Evolutionary conservation across 441 rosid species (phyloP), one percentile per base, ranked within the genome.

Genomic region (Erysimum pusillum): DNA sequence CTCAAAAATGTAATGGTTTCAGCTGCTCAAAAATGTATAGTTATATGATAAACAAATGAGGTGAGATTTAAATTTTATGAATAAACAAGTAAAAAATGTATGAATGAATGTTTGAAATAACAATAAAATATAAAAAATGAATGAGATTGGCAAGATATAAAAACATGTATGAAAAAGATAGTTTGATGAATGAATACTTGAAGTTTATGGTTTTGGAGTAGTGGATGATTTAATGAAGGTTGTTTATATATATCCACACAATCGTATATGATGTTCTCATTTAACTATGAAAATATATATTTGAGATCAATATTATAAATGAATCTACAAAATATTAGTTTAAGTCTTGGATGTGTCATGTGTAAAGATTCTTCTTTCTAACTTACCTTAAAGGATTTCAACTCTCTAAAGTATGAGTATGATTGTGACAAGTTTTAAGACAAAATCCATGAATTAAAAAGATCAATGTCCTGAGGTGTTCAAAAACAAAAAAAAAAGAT

Each of bases 161-260:
- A n/a, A 15, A 46, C 20, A 46, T 7, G 10, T 15, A 46, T n/a
- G 3, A 4, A 8, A 20, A 9, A 51, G 5, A 38, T 18, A 18
- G 11, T 31, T 25, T 57, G n/a, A 14, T 32, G 14, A 58, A 70
- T 5, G 2, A 17, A 13, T 58, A 58, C 64, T 57, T 70, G 64
- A 13, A 48, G 51, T 51, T 18, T 67, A 34, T 67, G 46, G 34
- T 49, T 51, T 20, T 49, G 4, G 2, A 67, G 71, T 36, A 51
- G 34, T 20, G 60, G 71, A 49, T 67, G 71, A 6, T 18, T 18
- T 12, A 67, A 8, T 0, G 71, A 67, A 34, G 59, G 60, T 67
- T 51, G 71, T 36, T 66, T 66, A 20, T 51, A 67, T 7, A 51
- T 35, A 67, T 67, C 46, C 49, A 71, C 75, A 36, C 60, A 71